Evolutionary conservation across 2,329 filamentous ascomycete species (phyloP).

Genomic region (Aspergillus fumigatiaffinis): DNA sequence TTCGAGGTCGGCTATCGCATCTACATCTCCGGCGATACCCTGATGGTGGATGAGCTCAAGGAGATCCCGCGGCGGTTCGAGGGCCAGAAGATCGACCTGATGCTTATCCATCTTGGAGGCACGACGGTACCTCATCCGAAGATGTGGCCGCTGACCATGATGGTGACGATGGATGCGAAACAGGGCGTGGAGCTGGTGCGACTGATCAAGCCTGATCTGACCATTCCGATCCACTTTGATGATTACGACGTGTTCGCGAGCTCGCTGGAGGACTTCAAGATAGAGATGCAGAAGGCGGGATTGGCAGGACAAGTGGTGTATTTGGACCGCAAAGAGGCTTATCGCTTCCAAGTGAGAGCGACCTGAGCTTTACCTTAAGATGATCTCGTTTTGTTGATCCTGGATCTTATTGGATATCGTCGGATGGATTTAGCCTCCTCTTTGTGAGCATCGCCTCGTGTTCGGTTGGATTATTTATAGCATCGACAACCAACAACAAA

Average conservation of each 20-base stretch:
- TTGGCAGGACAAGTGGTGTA: constrained; percentile 55
- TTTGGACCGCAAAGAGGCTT: constrained; percentile 57
- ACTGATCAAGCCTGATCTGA: constrained; percentile 58
- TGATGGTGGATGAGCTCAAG: constrained; percentile 59
- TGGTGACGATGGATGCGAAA: constrained; percentile 66
- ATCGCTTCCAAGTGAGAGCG: constrained; percentile 48
- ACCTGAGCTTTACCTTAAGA: not conserved
- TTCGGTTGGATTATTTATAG: not conserved
- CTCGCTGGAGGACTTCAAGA: constrained; percentile 58
- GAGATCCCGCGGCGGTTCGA: constrained; percentile 56
- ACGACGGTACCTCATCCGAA: constrained; percentile 61
- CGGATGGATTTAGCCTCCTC: not conserved
- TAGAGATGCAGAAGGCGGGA: constrained; percentile 51
- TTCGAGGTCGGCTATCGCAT: constrained; percentile 54
- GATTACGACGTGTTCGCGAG: constrained; percentile 62
- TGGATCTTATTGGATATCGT: not conserved
- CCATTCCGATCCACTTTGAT: constrained; percentile 62
- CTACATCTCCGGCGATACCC: constrained; percentile 65
- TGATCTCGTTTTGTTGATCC: not conserved
- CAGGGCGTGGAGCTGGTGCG: constrained; percentile 59
- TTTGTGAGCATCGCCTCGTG: not conserved
- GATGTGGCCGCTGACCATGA: constrained; percentile 60
- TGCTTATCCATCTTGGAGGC: constrained; percentile 64
- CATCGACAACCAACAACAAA: not conserved
- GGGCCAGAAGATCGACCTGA: constrained; percentile 57